Evolutionary conservation across 2,329 filamentous ascomycete genomes (phyloP), one percentile per base, ranked within the genome.

Genomic region (Pseudonectria foliicola): DNA sequence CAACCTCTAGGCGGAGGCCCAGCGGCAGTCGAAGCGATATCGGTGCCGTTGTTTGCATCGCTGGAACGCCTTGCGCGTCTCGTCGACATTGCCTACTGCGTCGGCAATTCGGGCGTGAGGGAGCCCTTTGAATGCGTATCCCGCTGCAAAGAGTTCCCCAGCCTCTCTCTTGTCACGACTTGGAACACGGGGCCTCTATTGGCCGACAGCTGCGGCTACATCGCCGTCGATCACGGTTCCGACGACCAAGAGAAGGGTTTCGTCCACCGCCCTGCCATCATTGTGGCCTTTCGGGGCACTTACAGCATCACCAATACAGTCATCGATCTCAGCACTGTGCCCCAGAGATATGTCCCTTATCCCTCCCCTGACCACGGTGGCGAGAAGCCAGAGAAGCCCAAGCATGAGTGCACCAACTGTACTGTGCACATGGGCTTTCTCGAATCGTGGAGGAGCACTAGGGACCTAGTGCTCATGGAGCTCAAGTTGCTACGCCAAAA

Each of bases 281-380:
- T 96, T 29, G 75, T 96, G 25, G 89, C 88, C 7, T 96, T 96
- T 53, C 80, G 92, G 30, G 92, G 92, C 15, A 96, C 92, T 11
- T 95, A 96, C 62, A 95, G 88, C 46, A 73, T 98, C 50, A 75
- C 87, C 34, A 95, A 96, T 58, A 89, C 89, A 10, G 81, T 98
- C 42, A 73, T 88, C 32, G 92, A 98, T 62, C 70, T 98, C 36
- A 88, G 85, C 44, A 93, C 88, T 2, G 71, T 90, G 3, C 89
- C 88, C 10, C 90, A 96, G 59, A 77, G 85, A 57, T 98, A 96
- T 54, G 75, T 88, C 1, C 89, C 92, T 1, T 98, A 95, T 56
- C 83, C 85, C 1, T 70, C 75, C 2, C 68, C 70, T 0, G 66
- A 68, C 27, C 57, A 68, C 30, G 64, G 59, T 13, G 57, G 56